Base-by-base conservation (phyloP, 441 rosid genomes). In the Erodium texanum region DNA sequence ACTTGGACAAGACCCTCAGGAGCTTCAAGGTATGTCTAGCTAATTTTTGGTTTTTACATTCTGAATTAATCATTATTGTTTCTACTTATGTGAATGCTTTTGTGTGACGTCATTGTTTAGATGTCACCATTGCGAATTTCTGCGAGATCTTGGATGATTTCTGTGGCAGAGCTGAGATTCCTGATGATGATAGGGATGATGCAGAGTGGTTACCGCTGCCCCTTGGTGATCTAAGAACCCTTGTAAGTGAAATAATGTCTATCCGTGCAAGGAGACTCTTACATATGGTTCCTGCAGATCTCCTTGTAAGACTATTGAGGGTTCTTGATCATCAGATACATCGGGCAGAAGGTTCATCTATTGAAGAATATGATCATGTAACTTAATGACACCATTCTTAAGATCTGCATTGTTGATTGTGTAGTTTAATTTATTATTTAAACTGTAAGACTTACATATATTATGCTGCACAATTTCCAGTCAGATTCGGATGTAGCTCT, bases 251-350 rank as follows among this genome's bases (percentile, higher is more conserved):
- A 79, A 84, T 92, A 74, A 78, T 82, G 81, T 84, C 91, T 9
- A 66, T 92, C 67, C 89, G 92, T 76, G 78, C 90, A 24, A 95
- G 89, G 84, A 86, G 77, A 74, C 90, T 95, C 80, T 82, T 95
- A 24, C 93, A 95, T 81, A 77, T 87, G 86, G 90, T 92, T 72
- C 90, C 96, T 68, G 88, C 82, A 68, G 96, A 92, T 81, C 78
- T 81, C 78, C 88, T 95, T 69, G 81, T 89, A 66, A 87, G 87
- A 76, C 75, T 88, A 66, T 80, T 95, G 71, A 83, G 73, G 75
- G 83, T 88, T 76, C 84, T 95, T 41, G 99, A 95, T 83, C 89
- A 86, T 81, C 99, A 95, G 77, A 95, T 95, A 77, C 99, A 95
- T 83, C 87, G 90, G 72, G 99, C 98, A 67, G 98, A 92, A 80